Percentiles rank a stretch among this genome's conserved stretches.
These are phyloP conservation scores for Fusarium haematococcum DNA, from an alignment of 2,329 filamentous ascomycete species.

Conservation along the genomic window DNA sequence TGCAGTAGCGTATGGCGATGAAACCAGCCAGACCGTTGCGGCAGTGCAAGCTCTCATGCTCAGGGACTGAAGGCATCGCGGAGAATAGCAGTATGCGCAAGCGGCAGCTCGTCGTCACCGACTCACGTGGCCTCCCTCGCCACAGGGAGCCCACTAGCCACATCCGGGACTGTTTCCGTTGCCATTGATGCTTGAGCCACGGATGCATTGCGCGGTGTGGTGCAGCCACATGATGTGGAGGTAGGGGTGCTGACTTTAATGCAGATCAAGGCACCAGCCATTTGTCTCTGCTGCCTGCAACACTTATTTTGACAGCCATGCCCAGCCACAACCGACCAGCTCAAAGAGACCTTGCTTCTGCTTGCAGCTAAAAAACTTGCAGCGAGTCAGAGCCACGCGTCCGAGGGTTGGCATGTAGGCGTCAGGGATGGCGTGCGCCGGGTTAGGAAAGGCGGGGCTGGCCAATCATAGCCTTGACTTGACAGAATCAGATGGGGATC, in stretches of 20 bases:
- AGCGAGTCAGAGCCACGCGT: slow-evolving; percentile 36
- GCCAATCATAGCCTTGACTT: slow-evolving; percentile 21
- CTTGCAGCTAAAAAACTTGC: slow-evolving; percentile 7
- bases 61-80: neutral
- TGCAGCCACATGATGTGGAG: neutral
- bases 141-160: slow-evolving; percentile 18
- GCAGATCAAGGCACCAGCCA: neutral
- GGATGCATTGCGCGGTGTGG: neutral
- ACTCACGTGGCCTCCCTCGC: slow-evolving; percentile 31
- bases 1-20: slow-evolving; percentile 12
- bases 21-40: slow-evolving; percentile 27
- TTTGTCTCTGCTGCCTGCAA: neutral
- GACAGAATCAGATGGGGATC: neutral
- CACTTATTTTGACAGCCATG: neutral
- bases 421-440: slow-evolving; percentile 28
- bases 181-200: neutral
- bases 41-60: neutral
- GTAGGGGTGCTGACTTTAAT: neutral
- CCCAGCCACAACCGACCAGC: slow-evolving; percentile 29
- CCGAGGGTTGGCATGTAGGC: slow-evolving; percentile 34
- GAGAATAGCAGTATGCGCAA: slow-evolving; percentile 1
- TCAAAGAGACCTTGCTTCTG: slow-evolving; percentile 3
- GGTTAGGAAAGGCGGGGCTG: slow-evolving; percentile 20
- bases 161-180: slow-evolving; percentile 3
- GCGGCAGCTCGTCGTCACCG: slow-evolving; percentile 2